These are phyloP conservation scores for Ophiocytium majus DNA, from an alignment of 352 stramenopile species.

Conservation along the genomic window DNA sequence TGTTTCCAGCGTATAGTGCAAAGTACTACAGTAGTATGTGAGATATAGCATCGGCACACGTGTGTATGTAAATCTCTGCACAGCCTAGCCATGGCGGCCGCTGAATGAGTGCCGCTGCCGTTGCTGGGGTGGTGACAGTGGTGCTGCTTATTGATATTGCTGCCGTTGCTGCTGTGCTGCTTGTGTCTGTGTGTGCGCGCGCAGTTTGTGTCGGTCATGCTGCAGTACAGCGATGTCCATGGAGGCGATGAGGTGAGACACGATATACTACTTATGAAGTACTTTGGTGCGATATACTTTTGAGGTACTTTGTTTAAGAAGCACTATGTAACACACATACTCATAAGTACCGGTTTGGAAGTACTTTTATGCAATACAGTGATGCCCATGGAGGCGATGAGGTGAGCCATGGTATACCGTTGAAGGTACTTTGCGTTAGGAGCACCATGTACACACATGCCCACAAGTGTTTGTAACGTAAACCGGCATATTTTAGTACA, in stretches of 20 bases:
- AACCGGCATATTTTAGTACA: no score
- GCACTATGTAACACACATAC: not conserved
- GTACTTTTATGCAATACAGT: not conserved
- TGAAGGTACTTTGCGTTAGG: not conserved
- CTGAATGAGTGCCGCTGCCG: no score
- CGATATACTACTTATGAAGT: not conserved
- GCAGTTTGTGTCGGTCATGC: slow-evolving; percentile 24
- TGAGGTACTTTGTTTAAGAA: not conserved
- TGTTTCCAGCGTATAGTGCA: no score
- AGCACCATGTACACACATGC: no score
- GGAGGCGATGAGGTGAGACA: not conserved
- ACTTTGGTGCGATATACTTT: not conserved
- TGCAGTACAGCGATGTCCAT: slow-evolving; percentile 26
- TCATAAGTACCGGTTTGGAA: not conserved
- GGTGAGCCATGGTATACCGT: not conserved
- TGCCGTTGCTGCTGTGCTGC: not conserved
- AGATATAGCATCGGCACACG: no score
- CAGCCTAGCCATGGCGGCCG: no score
- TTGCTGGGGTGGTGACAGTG: no score
- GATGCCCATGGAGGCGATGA: not conserved
- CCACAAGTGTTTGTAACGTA: no score
- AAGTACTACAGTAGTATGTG: no score
- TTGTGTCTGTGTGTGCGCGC: not conserved
- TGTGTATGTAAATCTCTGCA: no score
- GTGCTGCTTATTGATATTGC: no score